phyloP scores from a whole-genome alignment of 1,284 basidiomycete genomes.

The Cutaneotrichosporon sp. region DNA sequence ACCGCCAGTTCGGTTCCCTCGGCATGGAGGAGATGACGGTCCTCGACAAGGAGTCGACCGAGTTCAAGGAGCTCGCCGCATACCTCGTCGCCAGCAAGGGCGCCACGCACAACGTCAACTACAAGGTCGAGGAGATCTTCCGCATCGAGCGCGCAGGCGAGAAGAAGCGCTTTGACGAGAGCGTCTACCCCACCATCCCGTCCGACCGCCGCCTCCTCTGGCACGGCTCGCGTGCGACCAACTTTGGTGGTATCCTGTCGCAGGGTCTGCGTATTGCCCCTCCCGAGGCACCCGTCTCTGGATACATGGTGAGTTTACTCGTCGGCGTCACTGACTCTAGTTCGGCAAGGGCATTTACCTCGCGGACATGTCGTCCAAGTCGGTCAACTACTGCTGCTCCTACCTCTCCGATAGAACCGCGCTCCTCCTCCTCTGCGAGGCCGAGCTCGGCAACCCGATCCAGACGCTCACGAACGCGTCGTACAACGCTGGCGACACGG shows the following conservation, averaged over 20 bases:
- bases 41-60: conserved; percentile 55
- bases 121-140: conserved; percentile 60
- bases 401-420: conserved; percentile 27
- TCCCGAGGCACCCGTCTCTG: conserved; percentile 58
- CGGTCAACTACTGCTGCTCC: conserved; percentile 63
- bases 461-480: conserved; percentile 17
- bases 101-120: conserved; percentile 49
- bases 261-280: conserved; percentile 69
- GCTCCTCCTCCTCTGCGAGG: conserved; percentile 28
- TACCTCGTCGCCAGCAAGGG: conserved; percentile 65
- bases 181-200: conserved; percentile 54
- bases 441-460: conserved; percentile 27
- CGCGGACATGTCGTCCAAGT: conserved; percentile 70
- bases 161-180: conserved; percentile 58
- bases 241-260: conserved; percentile 60
- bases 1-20: conserved; percentile 62
- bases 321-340: not conserved
- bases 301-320: conserved; percentile 57
- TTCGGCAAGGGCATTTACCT: conserved; percentile 67
- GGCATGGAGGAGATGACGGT: conserved; percentile 61
- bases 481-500: conserved; percentile 22
- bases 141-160: conserved; percentile 62
- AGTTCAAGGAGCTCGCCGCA: conserved; percentile 59
- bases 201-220: conserved; percentile 65
- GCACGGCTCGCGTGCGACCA: conserved; percentile 59